These are phyloP conservation scores for Hymenoscyphus linearis DNA, from an alignment of 2,329 filamentous ascomycete genomes.

Conservation along the genomic window DNA sequence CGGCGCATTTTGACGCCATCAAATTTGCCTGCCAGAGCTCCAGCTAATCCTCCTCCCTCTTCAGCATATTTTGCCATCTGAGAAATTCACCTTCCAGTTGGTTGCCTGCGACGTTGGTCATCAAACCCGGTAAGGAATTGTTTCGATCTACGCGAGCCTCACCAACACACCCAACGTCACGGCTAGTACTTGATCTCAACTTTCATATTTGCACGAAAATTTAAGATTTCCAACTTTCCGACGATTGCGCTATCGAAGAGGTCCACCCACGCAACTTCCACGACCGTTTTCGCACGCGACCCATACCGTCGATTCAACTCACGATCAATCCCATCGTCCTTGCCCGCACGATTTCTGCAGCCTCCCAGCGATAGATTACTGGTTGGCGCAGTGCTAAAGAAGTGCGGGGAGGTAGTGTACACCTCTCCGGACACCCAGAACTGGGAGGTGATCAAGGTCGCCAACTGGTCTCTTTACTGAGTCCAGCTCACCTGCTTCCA, in stretches of 20 bases:
- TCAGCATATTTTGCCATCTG: conserved; percentile 10
- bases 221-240: conserved; percentile 2
- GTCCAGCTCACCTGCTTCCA: conserved; percentile 10
- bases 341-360: background rate
- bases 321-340: background rate
- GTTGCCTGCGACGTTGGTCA: conserved; percentile 24
- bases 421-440: conserved; percentile 35
- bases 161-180: conserved; percentile 14
- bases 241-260: conserved; percentile 7
- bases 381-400: conserved; percentile 20
- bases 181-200: conserved; percentile 12
- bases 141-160: conserved; percentile 24
- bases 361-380: conserved; percentile 9
- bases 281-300: background rate
- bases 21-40: conserved; percentile 9
- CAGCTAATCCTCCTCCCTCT: conserved; percentile 19
- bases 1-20: conserved; percentile 4
- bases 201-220: conserved; percentile 5
- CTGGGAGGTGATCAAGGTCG: conserved; percentile 27
- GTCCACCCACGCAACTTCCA: background rate
- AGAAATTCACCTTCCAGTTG: conserved; percentile 16
- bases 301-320: conserved; percentile 1
- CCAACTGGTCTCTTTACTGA: conserved; percentile 16
- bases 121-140: conserved; percentile 20
- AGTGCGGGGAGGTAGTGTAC: conserved; percentile 35